Evolutionary conservation across 2,329 filamentous ascomycete genomes (phyloP).

Genomic region (Cadophora sp.): DNA sequence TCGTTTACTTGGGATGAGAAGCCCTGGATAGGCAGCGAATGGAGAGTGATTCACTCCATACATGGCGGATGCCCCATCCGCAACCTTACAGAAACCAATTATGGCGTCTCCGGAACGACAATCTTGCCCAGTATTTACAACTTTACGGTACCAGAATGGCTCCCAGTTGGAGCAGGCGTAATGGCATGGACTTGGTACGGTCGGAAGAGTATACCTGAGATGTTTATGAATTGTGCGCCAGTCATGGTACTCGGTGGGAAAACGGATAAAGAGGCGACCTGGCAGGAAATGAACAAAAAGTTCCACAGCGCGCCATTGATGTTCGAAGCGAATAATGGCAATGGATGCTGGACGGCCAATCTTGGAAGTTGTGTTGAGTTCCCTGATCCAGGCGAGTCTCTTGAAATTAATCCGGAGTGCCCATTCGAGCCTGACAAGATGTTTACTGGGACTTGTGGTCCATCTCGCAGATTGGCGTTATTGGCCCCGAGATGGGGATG

Average conservation of each 20-base stretch:
- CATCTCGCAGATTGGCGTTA: background rate
- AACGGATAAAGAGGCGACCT: background rate
- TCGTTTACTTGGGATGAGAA: background rate
- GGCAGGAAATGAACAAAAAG: background rate
- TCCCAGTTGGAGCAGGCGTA: background rate
- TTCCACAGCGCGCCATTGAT: background rate
- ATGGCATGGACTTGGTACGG: slow-evolving; percentile 5
- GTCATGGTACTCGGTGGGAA: background rate
- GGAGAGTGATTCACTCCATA: slow-evolving; percentile 5
- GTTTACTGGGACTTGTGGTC: background rate
- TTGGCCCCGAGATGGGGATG: background rate
- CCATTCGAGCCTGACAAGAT: background rate
- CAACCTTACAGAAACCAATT: background rate
- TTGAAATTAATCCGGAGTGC: background rate
- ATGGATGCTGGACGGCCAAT: background rate
- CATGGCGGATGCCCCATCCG: slow-evolving; percentile 2
- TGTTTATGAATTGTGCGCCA: slow-evolving; percentile 5
- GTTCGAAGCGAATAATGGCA: slow-evolving; percentile 7
- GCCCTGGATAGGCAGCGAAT: background rate
- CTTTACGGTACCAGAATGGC: background rate
- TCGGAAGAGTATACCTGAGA: slow-evolving; percentile 4
- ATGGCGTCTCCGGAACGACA: background rate
- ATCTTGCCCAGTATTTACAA: background rate
- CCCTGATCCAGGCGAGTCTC: background rate
- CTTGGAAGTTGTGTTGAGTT: background rate